Evolutionary conservation across 768 basidiomycete genomes (phyloP), one percentile per base, ranked within the genome.

Genomic region (Butyriboletus loyo): DNA sequence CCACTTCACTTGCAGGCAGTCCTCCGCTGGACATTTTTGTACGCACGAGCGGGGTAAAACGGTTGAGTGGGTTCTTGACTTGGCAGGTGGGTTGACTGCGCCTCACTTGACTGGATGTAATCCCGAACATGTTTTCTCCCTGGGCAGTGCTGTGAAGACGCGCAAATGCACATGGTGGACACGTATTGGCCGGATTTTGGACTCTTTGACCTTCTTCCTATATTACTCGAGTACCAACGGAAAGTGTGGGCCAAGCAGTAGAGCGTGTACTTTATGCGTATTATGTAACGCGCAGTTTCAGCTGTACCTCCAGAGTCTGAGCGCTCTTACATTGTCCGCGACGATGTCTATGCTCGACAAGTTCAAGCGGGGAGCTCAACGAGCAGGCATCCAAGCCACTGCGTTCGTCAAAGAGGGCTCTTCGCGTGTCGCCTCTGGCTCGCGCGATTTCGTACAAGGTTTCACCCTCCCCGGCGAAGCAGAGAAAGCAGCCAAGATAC

Each of bases 111-210:
- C 8, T 36, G 37, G 37, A n/a, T 21, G 14, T 19, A 7, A 24
- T 1, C 5, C 1, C 5, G 7, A n/a, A n/a, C n/a, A n/a, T n/a
- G n/a, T n/a, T n/a, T n/a, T n/a, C n/a, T n/a, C n/a, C n/a, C n/a
- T 4, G 6, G 22, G 8, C 62, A 97, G 92, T 85, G 85, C 55
- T 86, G 79, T 48, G 86, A 95, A 61, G 68, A 87, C 57, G 92
- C 92, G 0, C 92, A 95, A 59, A 71, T 99, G 9, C 92, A 98
- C 63, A 94, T 97, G 67, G 79, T 84, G 19, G 73, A 82, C 14
- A 81, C 83, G 0, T 93, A 87, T 63, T 99, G 97, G 97, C 97
- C 97, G 0, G 87, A 94, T 49, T 96, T 97, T 63, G 89, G 93
- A 5, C 65, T 98, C 3, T 76, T 81, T 50, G 90, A 98, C 58